Base-by-base conservation (phyloP, 148 eudicot genomes). In the Vaccinium vitisidaea region DNA sequence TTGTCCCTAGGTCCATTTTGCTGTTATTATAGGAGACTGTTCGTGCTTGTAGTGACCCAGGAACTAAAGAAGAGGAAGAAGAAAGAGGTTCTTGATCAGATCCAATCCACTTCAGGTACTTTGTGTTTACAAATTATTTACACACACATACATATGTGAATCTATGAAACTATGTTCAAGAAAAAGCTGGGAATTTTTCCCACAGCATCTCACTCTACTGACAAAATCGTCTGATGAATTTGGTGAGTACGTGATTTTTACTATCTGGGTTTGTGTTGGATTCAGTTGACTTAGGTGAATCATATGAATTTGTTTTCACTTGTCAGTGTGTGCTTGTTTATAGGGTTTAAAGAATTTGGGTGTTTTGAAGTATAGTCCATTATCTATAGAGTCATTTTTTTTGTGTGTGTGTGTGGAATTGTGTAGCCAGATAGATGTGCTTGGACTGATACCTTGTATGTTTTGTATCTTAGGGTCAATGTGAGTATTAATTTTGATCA, bases 101-200 rank as follows among this genome's bases (percentile, higher is more conserved):
- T 80, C 78, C 84, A 86, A 76, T 69, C 90, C 83, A 32, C 84
- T 87, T 86, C 91, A 75, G 91, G 88, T 85, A 59, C 25, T 70
- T 16, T 6, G 10, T 69, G 50, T 23, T 13, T 23, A 10, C 48
- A 52, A 14, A 52, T 74, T 53, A 39, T 56, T 19, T 1, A 2
- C 13, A 1, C 59, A 49, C 25, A 36, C 14, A 16, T 15, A 54
- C 55, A 14, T 69, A 52, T 71, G 14, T 59, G 50, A 16, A 39
- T 18, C 74, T 69, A 27, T 25, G 4, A 6, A 4, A 16, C 74
- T 69, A 25, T 69, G 3, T 0, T 1, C 15, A 69, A 11, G 15
- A 69, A 15, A 74, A 55, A 59, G 71, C 8, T 30, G n/a, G 49
- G 27, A 43, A 58, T 30, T 25, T 30, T 0, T 10, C 19, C 50